A percentile compares a stretch with the other conserved stretches of the same genome.
Conservation (phyloP, 2,329 filamentous ascomycete species). For the Colletotrichum sp. region DNA sequence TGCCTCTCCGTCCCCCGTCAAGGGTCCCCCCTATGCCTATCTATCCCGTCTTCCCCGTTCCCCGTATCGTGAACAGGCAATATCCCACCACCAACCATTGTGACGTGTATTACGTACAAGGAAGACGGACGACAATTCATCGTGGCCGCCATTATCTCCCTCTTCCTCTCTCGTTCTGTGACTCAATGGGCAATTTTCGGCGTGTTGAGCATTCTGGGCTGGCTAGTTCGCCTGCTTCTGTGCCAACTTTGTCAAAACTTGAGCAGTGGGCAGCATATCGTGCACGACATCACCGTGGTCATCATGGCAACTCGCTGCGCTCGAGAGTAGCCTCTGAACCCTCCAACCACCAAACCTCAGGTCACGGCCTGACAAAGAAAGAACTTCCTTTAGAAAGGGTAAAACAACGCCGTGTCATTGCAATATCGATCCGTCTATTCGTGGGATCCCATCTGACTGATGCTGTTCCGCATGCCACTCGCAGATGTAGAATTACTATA, state of each 20-base stretch:
- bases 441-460: conserved; percentile 12
- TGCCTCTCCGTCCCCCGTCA: neutral
- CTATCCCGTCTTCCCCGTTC: neutral
- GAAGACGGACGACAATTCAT: neutral
- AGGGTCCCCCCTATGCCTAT: neutral
- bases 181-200: neutral
- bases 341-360: neutral
- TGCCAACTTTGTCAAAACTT: neutral
- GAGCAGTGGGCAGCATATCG: neutral
- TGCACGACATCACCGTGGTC: neutral
- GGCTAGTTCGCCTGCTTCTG: neutral
- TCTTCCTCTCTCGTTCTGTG: neutral
- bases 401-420: conserved; percentile 6
- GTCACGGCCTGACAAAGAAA: neutral
- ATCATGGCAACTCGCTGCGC: neutral
- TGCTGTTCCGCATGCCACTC: conserved; percentile 19
- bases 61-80: conserved; percentile 7
- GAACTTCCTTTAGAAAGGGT: neutral
- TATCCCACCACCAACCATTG: neutral
- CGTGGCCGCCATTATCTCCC: neutral
- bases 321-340: neutral
- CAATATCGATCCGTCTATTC: conserved; percentile 18
- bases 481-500: conserved; percentile 22
- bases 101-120: conserved; percentile 16
- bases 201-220: neutral